Base-by-base conservation (phyloP, 306 rosid genomes). In the Lagenaria siceraria region DNA sequence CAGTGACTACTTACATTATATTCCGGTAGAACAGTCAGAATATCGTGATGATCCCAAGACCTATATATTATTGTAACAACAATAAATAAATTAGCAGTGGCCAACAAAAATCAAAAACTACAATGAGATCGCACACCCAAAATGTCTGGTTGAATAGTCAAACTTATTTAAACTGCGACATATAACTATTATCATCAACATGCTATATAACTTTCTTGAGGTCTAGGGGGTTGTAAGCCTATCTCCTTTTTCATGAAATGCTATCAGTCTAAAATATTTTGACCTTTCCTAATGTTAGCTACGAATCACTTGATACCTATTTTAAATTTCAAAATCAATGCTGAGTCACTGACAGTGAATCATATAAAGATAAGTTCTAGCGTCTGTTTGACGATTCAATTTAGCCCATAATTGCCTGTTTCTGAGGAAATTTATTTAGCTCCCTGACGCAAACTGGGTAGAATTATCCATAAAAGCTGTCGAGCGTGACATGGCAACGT, bases 41-140 rank as follows among this genome's bases (percentile, higher is more conserved):
- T 60, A 76, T 94, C 98, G 52, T 89, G 98, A 88, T 92, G 98
- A 87, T 94, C 98, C 97, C 98, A 94, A 43, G 96, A 87, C 98
- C 98, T 92, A 72, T 33, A 22, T 62, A 77, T 36, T 29, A 19
- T 61, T 55, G 25, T 35, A 12, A 31, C 4, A 43, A 27, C 18
- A 22, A 78, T 46, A 24, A 36, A 14, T 29, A 2, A 11, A 7
- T 21, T 24, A 7, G 64, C 56, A 82, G 74, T 24, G 22, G 7
- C 27, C n/a, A 71, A 21, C 7, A 70, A 5, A 49, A 7, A 31
- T 2, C 38, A 58, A 21, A 52, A 71, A 24, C 17, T 71, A 25
- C 59, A 71, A 71, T 48, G 40, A 24, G 59, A 27, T 48, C 17
- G 4, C 54, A 46, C 59, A 24, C 54, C 58, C 24, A 71, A 25